phyloP scores from a whole-genome alignment of 441 rosid species.

The Arabidopsis hybrid region DNA sequence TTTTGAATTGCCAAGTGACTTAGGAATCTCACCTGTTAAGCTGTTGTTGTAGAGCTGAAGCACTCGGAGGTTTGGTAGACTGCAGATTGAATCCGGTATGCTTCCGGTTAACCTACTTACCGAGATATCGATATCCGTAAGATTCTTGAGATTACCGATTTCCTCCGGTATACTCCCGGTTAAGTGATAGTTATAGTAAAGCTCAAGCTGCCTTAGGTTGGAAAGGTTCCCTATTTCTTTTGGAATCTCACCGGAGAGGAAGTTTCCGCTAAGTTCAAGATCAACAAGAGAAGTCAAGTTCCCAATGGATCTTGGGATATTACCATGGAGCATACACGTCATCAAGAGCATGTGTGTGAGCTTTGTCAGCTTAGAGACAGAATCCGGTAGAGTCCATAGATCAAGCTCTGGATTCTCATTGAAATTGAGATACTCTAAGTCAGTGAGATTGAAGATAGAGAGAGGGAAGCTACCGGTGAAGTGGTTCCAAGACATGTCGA shows the following conservation, averaged over 20 bases:
- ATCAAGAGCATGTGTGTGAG: constrained; percentile 70
- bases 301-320: constrained; percentile 77
- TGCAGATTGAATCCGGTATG: constrained; percentile 78
- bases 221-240: constrained; percentile 73
- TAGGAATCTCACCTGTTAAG: constrained; percentile 84
- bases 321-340: constrained; percentile 71
- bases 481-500: constrained; percentile 81
- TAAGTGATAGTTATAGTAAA: constrained; percentile 81
- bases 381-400: constrained; percentile 75
- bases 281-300: constrained; percentile 83
- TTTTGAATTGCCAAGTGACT: constrained; percentile 63
- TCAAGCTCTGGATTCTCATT: constrained; percentile 68
- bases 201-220: constrained; percentile 82
- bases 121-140: constrained; percentile 83
- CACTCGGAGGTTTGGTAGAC: constrained; percentile 79
- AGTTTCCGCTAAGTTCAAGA: constrained; percentile 88
- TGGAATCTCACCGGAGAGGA: constrained; percentile 73
- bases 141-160: constrained; percentile 88
- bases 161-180: constrained; percentile 82
- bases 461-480: constrained; percentile 81
- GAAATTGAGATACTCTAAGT: constrained; percentile 70
- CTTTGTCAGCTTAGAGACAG: constrained; percentile 64
- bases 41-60: constrained; percentile 95
- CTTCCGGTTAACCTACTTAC: constrained; percentile 77
- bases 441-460: constrained; percentile 74